Conservation (phyloP, 2,329 filamentous ascomycete species). For the Lachnellula hyalina region DNA sequence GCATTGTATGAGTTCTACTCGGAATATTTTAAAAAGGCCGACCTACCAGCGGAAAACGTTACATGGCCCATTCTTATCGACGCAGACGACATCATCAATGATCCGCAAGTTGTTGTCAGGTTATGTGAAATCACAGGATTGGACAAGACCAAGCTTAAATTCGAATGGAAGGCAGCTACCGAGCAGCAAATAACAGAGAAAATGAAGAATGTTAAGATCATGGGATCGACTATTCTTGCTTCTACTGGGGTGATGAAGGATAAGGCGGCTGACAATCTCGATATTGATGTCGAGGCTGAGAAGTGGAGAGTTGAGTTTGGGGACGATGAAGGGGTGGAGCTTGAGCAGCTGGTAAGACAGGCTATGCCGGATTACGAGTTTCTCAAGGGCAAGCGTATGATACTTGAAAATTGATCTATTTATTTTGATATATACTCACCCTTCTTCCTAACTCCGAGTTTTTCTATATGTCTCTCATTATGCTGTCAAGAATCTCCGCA, state of each 20-base stretch:
- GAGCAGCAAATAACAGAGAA: background rate
- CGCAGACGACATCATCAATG: too few relatives aligned
- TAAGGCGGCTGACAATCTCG: background rate
- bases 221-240: background rate
- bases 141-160: background rate
- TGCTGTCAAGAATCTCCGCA: too few relatives aligned
- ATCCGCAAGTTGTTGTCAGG: too few relatives aligned
- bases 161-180: background rate
- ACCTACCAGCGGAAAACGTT: too few relatives aligned
- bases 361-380: conserved; percentile 4
- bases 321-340: background rate
- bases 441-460: too few relatives aligned
- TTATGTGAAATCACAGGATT: background rate
- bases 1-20: too few relatives aligned
- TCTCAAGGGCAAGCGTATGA: background rate
- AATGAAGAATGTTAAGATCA: too few relatives aligned
- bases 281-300: background rate
- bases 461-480: too few relatives aligned
- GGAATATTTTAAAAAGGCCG: too few relatives aligned
- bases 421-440: too few relatives aligned
- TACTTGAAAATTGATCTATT: too few relatives aligned
- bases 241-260: conserved; percentile 2
- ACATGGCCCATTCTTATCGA: too few relatives aligned
- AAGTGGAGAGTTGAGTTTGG: conserved; percentile 8
- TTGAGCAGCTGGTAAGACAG: conserved; percentile 1